These are phyloP conservation scores for Rhipidocladum racemiflorum DNA, from an alignment of 176 grass and related monocot species.

Conservation along the genomic window DNA sequence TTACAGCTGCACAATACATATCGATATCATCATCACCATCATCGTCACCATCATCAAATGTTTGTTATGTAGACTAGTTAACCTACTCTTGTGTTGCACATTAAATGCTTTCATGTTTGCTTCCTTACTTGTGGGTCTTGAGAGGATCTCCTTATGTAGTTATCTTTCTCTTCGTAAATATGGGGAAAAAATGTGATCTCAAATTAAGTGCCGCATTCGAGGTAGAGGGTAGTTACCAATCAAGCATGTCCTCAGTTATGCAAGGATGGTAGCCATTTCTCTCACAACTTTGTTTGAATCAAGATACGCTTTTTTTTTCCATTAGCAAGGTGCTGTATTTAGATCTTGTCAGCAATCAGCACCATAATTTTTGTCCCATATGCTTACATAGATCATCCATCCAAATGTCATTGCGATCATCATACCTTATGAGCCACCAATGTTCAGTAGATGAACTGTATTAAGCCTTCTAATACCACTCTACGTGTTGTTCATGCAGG, in stretches of 20 bases:
- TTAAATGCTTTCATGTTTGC: slow-evolving; percentile 1
- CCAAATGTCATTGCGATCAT: slow-evolving; percentile 14
- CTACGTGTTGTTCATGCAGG: slow-evolving; percentile 44
- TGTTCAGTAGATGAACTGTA: slow-evolving; percentile 23
- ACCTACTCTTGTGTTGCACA: neutral
- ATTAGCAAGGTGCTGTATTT: neutral
- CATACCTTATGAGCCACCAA: neutral
- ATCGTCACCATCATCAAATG: neutral
- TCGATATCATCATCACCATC: slow-evolving; percentile 12
- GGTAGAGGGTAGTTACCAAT: neutral
- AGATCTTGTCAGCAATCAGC: neutral
- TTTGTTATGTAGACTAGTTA: neutral
- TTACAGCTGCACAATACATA: slow-evolving; percentile 33
- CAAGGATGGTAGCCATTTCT: neutral
- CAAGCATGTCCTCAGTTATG: neutral
- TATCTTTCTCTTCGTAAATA: slow-evolving; percentile 20
- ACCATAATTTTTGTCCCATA: neutral
- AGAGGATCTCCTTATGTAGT: neutral
- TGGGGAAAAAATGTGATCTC: neutral
- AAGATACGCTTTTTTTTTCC: neutral
- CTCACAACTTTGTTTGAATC: slow-evolving; percentile 10
- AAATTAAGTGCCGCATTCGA: neutral
- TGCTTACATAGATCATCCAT: neutral
- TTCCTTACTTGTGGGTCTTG: neutral
- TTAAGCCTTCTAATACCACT: slow-evolving; percentile 11